phyloP scores from a whole-genome alignment of 192 early-diverging fungal genomes.

The Geosiphon pyriformis region DNA sequence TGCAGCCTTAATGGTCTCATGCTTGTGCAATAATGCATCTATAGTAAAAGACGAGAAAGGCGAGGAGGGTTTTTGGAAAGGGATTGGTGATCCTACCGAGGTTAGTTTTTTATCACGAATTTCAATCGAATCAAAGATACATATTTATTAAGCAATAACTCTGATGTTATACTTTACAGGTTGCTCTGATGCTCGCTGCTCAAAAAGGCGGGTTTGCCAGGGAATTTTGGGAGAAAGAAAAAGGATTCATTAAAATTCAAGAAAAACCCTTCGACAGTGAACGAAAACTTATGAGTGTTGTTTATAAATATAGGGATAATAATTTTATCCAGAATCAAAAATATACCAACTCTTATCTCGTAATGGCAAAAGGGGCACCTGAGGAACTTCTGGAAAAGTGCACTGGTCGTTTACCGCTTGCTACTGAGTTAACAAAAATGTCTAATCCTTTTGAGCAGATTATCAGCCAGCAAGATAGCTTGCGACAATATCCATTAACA shows the following conservation, averaged over 20 bases:
- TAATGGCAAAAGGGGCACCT: constrained; percentile 88
- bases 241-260: constrained; percentile 58
- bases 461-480: constrained; percentile 24
- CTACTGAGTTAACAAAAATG: background rate
- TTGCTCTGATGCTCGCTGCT: constrained; percentile 76
- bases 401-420: constrained; percentile 48
- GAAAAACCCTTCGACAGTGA: constrained; percentile 93
- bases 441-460: constrained; percentile 29
- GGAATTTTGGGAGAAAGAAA: constrained; percentile 50
- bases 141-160: no score
- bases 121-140: background rate
- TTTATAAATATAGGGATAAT: constrained; percentile 45
- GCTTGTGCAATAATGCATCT: constrained; percentile 84
- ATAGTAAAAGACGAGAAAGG: constrained; percentile 54
- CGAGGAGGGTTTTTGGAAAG: constrained; percentile 53
- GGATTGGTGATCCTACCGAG: constrained; percentile 93
- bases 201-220: constrained; percentile 76
- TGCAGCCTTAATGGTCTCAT: constrained; percentile 63
- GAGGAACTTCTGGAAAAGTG: constrained; percentile 79
- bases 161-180: background rate
- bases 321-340: constrained; percentile 24
- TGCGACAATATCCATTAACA: constrained; percentile 37
- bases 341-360: constrained; percentile 41
- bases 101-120: constrained; percentile 34
- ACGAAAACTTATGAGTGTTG: constrained; percentile 90